Conservation (phyloP, 2,329 filamentous ascomycete genomes). For the Pochonia chlamydosporia region DNA sequence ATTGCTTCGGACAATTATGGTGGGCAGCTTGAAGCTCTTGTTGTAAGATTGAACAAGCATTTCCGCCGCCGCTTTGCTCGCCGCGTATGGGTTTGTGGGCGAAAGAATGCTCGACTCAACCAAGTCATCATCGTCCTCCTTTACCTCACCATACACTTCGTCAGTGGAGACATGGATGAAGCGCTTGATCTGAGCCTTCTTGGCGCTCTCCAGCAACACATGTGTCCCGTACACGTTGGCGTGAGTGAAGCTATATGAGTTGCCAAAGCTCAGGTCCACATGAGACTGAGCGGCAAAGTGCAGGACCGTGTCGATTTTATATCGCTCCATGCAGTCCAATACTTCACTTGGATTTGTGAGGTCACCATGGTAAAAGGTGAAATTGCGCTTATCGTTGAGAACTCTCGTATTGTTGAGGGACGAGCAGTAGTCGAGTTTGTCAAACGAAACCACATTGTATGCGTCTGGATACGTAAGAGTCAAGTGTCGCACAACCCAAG, state of each 20-base stretch:
- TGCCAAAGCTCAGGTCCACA: conserved; percentile 76
- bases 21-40: conserved; percentile 75
- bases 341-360: conserved; percentile 68
- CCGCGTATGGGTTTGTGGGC: conserved; percentile 77
- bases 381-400: conserved; percentile 63
- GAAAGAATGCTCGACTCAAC: conserved; percentile 68
- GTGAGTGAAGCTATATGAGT: conserved; percentile 74
- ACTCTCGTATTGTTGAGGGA: conserved; percentile 73
- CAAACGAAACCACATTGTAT: conserved; percentile 78
- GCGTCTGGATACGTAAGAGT: conserved; percentile 64
- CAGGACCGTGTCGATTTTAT: conserved; percentile 73
- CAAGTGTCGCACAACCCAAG: conserved; percentile 77
- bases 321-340: conserved; percentile 61
- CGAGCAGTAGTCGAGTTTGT: conserved; percentile 79
- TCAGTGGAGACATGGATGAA: conserved; percentile 83
- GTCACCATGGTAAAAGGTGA: conserved; percentile 74
- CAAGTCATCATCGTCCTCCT: conserved; percentile 64
- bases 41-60: conserved; percentile 85
- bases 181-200: conserved; percentile 62
- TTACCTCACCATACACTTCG: conserved; percentile 79
- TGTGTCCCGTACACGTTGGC: conserved; percentile 84
- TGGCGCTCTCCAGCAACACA: conserved; percentile 70
- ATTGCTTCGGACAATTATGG: conserved; percentile 75
- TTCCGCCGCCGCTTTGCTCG: conserved; percentile 75
- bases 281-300: conserved; percentile 85